Evolutionary conservation across 352 stramenopile genomes (phyloP), one percentile per base, ranked within the genome.

Genomic region (Phytophthora podocarpi): DNA sequence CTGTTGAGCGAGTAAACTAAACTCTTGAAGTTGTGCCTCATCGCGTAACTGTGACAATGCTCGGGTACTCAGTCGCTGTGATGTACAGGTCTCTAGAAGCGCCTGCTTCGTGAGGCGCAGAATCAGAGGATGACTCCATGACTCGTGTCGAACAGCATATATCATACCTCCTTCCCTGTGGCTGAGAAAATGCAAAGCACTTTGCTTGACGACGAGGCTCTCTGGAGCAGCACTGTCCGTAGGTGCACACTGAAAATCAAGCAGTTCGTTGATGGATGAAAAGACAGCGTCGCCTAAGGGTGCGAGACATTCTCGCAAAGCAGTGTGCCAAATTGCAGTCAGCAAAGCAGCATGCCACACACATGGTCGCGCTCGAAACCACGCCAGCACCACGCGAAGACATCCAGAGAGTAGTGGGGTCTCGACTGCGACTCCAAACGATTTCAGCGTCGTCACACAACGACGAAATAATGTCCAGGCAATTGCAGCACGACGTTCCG

Each of bases 271-370:
- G 45, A 91, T 64, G 11, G 59, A 72, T 12, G 16, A 26, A 42
- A 91, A 89, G 4, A 90, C 74, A 24, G 65, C 71, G 35, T 76
- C 56, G 5, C 78, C 76, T 49, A 87, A 72, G 12, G 49, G 10
- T 12, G 24, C 35, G 3, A 80, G 45, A 1, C 67, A 73, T 48
- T 86, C 82, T 43, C 69, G 71, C 13, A 90, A 57, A 8, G 69
- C 76, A 21, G 66, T 85, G 20, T 80, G 73, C 85, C 85, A 94
- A 47, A 90, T 75, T 21, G 70, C 66, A 26, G 74, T 70, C 13
- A 90, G 56, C 58, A 84, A 72, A 26, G 58, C 66, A 18, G 77
- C 82, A 46, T 94, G 82, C 85, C 85, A 94, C 24, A 81, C 78
- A 45, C 82, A 89, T 12, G 85, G 79, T 5, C 72, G 63, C 15